Evolutionary conservation across 2,329 filamentous ascomycete genomes (phyloP), one percentile per base, ranked within the genome.

Genomic region (Colletotrichum sp.): DNA sequence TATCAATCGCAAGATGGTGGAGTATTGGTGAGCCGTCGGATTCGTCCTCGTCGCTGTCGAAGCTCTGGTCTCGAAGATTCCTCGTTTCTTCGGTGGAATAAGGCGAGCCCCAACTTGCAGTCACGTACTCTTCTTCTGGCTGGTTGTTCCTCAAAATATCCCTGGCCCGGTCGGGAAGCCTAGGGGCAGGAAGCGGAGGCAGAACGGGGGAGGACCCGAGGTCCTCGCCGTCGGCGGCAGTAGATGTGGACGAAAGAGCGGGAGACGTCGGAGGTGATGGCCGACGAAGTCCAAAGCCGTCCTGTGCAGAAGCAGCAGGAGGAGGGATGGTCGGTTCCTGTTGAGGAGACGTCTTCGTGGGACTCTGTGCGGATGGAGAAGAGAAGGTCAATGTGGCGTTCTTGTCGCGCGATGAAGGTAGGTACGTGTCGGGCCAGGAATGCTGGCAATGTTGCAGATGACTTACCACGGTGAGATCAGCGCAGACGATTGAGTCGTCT

Each of bases 61-160:
- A 87, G 79, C 90, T 92, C 77, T 87, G 85, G 70, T 85, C 85
- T 68, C 88, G 88, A 71, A 89, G 85, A 76, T 89, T 85, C 62
- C 82, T 84, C 79, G 83, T 84, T 73, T 91, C 93, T 52, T 93
- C 90, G 77, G 90, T 90, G 71, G 94, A 93, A 85, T 98, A 98
- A 26, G 96, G 96, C 70, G 96, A 98, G 72, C 96, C 96, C 96
- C 96, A 98, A 83, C 94, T 96, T 65, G 95, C 94, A 63, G 95
- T 97, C 76, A 89, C 89, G 83, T 90, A 92, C 67, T 87, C 86
- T 78, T 85, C 84, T 66, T 80, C 83, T 77, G 88, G 87, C 60
- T 91, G 89, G n/a, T 39, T 64, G 24, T 89, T 91, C 82, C 89
- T 87, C 81, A 93, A 83, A 75, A 92, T 84, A 73, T 89, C 88